A percentile compares a stretch with the other conserved stretches of the same genome.
These are phyloP conservation scores for Phytophthora kernoviae DNA, from an alignment of 352 stramenopile genomes.

Conservation along the genomic window DNA sequence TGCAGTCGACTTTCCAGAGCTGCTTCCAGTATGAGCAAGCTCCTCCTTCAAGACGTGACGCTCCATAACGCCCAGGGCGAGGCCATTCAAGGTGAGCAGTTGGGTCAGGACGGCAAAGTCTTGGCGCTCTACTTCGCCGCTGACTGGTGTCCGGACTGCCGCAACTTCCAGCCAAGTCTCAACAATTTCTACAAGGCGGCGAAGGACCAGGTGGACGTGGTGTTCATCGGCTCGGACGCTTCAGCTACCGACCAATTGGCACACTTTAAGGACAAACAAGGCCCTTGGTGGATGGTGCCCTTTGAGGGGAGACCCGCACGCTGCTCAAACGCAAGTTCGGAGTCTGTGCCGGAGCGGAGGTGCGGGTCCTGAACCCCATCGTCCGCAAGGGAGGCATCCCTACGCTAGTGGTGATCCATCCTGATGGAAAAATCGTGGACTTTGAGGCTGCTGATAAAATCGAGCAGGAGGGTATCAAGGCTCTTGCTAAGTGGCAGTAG, in stretches of 20 bases:
- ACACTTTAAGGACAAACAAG: constrained; percentile 78
- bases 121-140: constrained; percentile 84
- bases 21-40: constrained; percentile 37
- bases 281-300: constrained; percentile 75
- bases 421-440: constrained; percentile 70
- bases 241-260: constrained; percentile 57
- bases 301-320: constrained; percentile 66
- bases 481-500: constrained; percentile 50
- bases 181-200: constrained; percentile 74
- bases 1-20: not conserved
- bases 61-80: constrained; percentile 65
- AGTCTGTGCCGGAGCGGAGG: constrained; percentile 74
- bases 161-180: constrained; percentile 73
- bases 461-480: constrained; percentile 52
- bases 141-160: constrained; percentile 87
- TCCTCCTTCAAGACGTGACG: constrained; percentile 54
- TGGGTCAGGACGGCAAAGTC: constrained; percentile 50
- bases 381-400: constrained; percentile 76
- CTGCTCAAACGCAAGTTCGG: constrained; percentile 85
- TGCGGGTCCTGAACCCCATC: constrained; percentile 52
- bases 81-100: constrained; percentile 43
- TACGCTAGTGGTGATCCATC: constrained; percentile 71
- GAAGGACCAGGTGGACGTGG: constrained; percentile 64
- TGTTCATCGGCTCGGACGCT: constrained; percentile 81
- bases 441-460: constrained; percentile 66